phyloP scores from a whole-genome alignment of 306 rosid species.

The Prinsepia uniflora region DNA sequence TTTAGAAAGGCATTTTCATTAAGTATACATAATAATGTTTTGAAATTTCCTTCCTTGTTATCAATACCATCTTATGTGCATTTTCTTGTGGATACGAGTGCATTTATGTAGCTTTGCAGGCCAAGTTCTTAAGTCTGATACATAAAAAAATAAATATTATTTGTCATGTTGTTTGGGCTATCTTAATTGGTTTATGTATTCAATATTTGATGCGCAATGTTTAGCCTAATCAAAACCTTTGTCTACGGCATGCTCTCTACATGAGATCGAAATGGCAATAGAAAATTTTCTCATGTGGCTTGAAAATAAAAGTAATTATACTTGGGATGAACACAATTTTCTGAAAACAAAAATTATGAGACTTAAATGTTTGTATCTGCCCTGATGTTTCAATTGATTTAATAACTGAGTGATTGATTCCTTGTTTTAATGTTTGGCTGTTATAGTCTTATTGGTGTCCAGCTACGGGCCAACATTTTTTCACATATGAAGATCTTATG shows the following conservation, averaged over 20 bases:
- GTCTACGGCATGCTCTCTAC: not conserved
- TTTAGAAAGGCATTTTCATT: not conserved
- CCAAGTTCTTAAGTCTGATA: not conserved
- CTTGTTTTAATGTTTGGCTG: constrained; percentile 6
- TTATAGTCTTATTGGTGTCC: constrained; percentile 19
- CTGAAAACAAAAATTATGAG: not conserved
- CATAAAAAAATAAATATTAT: not conserved
- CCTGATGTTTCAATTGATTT: not conserved
- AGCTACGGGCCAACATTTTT: constrained; percentile 12
- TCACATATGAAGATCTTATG: constrained; percentile 8
- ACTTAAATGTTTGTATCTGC: not conserved
- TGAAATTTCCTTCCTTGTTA: not conserved
- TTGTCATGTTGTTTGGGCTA: not conserved
- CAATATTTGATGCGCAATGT: not conserved
- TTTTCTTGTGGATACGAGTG: not conserved
- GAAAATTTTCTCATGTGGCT: not conserved
- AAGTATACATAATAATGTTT: not conserved
- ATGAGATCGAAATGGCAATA: not conserved
- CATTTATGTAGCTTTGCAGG: not conserved
- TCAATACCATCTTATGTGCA: not conserved
- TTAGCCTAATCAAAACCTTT: not conserved
- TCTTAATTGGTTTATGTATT: not conserved
- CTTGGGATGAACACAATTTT: constrained; percentile 1
- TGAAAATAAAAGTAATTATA: not conserved
- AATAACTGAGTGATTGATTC: not conserved